Base-by-base conservation (phyloP, 2,329 filamentous ascomycete species). In the Anthostomella pinea region DNA sequence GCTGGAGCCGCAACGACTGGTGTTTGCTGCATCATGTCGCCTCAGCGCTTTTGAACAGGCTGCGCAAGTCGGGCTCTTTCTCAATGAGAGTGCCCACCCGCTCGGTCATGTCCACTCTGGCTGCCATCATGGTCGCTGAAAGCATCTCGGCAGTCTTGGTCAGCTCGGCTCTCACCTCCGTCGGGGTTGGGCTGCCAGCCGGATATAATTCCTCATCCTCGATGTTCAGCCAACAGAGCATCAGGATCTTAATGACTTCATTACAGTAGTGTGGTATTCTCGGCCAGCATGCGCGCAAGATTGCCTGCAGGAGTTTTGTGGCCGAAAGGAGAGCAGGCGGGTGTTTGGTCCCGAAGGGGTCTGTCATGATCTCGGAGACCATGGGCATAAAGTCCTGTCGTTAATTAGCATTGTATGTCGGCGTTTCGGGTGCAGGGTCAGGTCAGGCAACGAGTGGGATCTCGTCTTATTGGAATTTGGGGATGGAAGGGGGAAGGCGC, bases 281-380 rank as follows among this genome's bases (percentile, higher is more conserved):
- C 8, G 85, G 83, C 81, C 87, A 89, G 40, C 77, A 79, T 41
- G 73, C 81, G 9, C 72, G 48, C 8, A 94, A 64, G 10, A 83
- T 64, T 1, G 66, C 63, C 34, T 79, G 72, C 15, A 87, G 51
- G 1, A 79, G 70, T 13, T 66, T 57, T 3, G 73, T 59, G 1
- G 79, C 73, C 0, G 74, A 67, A 1, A 70, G 35, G 2, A 88
- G 62, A 2, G 82, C 64, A 0, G 69, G 63, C 1, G 73, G 66
- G 43, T 76, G 68, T 1, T 72, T 68, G 8, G 73, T 64, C 1
- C 74, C 73, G 54, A 93, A 87, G 0, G 86, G 81, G 52, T 89
- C 80, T 3, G 76, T 72, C 35, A 95, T 66, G 8, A 83, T 75
- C 24, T 69, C 66, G 3, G 78, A 77, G 8, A 87, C 60, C 45